These are phyloP conservation scores for Diaporthe citriasiana DNA, from an alignment of 2,329 filamentous ascomycete genomes.

Conservation along the genomic window DNA sequence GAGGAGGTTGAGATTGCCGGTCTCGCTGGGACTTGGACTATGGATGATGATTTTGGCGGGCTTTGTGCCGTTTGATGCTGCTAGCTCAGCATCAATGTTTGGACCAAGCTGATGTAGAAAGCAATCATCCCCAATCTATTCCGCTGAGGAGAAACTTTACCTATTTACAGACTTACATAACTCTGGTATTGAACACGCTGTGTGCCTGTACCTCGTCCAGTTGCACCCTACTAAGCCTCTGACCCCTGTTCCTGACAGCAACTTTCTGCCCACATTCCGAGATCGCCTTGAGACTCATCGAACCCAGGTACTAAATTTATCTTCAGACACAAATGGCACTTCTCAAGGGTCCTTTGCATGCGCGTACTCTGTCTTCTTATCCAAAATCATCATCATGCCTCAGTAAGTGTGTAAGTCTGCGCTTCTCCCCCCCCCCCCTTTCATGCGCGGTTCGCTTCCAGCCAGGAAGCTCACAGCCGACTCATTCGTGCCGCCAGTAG, in stretches of 20 bases:
- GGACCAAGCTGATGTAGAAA: not conserved
- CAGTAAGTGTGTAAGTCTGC: no score
- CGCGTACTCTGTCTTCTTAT: no score
- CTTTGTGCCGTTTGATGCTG: constrained; percentile 66
- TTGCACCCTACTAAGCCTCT: not conserved
- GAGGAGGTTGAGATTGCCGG: constrained; percentile 71
- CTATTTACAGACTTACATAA: not conserved
- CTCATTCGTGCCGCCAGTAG: constrained; percentile 18
- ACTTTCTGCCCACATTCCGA: not conserved
- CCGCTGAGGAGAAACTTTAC: accelerated
- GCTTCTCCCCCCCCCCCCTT: not conserved
- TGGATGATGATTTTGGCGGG: constrained; percentile 82
- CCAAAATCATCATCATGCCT: not conserved
- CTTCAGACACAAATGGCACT: not conserved
- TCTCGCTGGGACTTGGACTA: constrained; percentile 88
- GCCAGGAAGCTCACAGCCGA: constrained; percentile 17
- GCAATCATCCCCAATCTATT: not conserved
- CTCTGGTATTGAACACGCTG: not conserved
- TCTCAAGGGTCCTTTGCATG: not conserved
- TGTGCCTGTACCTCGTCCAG: not conserved
- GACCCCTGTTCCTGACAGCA: not conserved
- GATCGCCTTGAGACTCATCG: not conserved
- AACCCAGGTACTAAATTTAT: not conserved
- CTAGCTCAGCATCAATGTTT: not conserved
- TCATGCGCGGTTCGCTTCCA: not conserved